Evolutionary conservation across 2,329 filamentous ascomycete species (phyloP).

Genomic region (Alternaria dauci): DNA sequence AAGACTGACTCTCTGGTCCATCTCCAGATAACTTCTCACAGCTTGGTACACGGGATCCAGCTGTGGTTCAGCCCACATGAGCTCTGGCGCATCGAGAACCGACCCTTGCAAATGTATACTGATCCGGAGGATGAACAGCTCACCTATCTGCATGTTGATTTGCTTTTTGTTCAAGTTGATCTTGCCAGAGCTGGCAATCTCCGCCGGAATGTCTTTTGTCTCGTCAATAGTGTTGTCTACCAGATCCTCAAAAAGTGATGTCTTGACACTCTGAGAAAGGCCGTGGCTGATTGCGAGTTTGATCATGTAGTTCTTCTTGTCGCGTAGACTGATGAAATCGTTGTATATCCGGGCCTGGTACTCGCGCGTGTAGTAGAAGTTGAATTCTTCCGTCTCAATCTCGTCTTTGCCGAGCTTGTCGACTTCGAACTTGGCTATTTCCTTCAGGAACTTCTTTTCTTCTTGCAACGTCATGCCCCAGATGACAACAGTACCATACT

Average conservation of each 20-base stretch:
- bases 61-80: constrained; percentile 98
- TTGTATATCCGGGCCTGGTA: constrained; percentile 99
- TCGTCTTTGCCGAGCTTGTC: constrained; percentile 90
- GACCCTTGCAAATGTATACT: constrained; percentile 98
- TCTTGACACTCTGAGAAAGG: constrained; percentile 95
- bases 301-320: constrained; percentile 97
- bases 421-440: constrained; percentile 91
- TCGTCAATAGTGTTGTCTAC: constrained; percentile 92
- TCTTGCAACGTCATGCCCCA: constrained; percentile 96
- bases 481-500: constrained; percentile 96
- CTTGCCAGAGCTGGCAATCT: constrained; percentile 91
- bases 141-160: constrained; percentile 99
- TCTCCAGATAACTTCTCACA: constrained; percentile 93
- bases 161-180: constrained; percentile 86
- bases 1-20: constrained; percentile 92
- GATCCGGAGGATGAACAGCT: constrained; percentile 96
- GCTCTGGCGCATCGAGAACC: constrained; percentile 93
- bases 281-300: constrained; percentile 97
- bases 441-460: constrained; percentile 89
- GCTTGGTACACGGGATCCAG: constrained; percentile 96
- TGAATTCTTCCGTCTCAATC: constrained; percentile 96
- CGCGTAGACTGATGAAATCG: constrained; percentile 93
- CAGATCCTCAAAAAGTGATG: constrained; percentile 93
- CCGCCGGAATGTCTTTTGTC: constrained; percentile 90
- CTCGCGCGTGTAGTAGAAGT: constrained; percentile 98